A percentile compares a stretch with the other conserved stretches of the same genome.
These are phyloP conservation scores for Wallacemonas rigidus DNA, from an alignment of 208 protist genomes.

Conservation along the genomic window DNA sequence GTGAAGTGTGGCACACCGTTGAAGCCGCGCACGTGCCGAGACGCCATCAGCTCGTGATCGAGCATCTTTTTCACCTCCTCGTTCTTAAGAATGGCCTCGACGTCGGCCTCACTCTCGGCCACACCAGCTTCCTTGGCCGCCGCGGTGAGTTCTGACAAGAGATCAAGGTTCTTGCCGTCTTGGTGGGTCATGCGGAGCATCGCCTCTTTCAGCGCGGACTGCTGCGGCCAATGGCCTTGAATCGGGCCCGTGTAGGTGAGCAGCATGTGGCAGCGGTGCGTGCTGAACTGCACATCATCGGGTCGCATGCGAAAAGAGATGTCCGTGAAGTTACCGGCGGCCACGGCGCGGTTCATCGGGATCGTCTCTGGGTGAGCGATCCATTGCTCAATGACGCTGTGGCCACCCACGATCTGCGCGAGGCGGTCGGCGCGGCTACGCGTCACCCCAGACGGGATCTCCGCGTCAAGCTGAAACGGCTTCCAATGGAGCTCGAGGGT, in stretches of 20 bases:
- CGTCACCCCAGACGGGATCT: conserved; percentile 22
- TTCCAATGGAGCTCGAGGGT: conserved; percentile 43
- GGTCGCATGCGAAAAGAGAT: conserved; percentile 24
- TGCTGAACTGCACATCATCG: conserved; percentile 32
- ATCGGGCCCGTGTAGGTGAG: conserved; percentile 34
- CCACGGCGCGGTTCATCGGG: conserved; percentile 43
- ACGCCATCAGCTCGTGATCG: conserved; percentile 22
- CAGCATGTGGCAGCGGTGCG: conserved; percentile 38
- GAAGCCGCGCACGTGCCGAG: conserved; percentile 19
- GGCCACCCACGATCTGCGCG: conserved; percentile 18
- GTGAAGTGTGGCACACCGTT: conserved; percentile 39
- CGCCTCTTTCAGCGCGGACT: conserved; percentile 37
- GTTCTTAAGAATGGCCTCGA: conserved; percentile 24
- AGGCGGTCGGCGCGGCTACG: conserved; percentile 22
- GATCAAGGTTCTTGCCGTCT: conserved; percentile 38
- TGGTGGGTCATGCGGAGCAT: conserved; percentile 48
- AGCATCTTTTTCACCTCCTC: conserved; percentile 18
- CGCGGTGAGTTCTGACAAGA: conserved; percentile 16
- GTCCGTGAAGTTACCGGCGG: conserved; percentile 26
- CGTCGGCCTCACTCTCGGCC: conserved; percentile 22
- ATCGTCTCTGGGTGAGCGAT: conserved; percentile 31
- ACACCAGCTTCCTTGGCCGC: conserved; percentile 32
- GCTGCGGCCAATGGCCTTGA: conserved; percentile 24
- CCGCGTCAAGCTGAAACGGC: conserved; percentile 37
- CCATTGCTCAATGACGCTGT: conserved; percentile 26